phyloP scores from a whole-genome alignment of 441 rosid species.

The Aquilaria agallochum region DNA sequence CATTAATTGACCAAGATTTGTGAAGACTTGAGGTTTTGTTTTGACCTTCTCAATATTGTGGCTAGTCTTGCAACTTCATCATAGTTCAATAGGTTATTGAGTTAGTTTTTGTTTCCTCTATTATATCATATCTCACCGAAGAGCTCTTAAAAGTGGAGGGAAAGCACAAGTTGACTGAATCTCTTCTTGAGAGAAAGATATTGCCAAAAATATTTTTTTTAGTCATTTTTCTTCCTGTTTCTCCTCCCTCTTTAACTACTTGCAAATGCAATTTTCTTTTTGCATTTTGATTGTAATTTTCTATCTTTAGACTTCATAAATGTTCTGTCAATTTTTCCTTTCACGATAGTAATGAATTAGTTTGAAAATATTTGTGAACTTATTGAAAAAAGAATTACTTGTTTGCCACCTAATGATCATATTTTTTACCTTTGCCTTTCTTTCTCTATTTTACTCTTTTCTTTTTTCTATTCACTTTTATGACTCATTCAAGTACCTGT shows the following conservation, averaged over 20 bases:
- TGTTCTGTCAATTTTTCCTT: too few species aligned
- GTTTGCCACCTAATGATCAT: too few species aligned
- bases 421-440: too few species aligned
- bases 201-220: constrained; percentile 6
- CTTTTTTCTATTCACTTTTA: too few species aligned
- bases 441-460: too few species aligned
- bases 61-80: background rate
- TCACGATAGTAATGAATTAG: too few species aligned
- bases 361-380: too few species aligned
- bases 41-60: background rate
- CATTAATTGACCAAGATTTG: background rate
- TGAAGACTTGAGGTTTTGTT: background rate
- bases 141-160: constrained; percentile 67
- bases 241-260: background rate
- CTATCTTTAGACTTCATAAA: too few species aligned
- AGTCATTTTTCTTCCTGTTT: background rate
- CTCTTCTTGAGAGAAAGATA: constrained; percentile 77
- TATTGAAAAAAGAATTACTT: too few species aligned
- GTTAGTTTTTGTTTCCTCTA: constrained; percentile 10
- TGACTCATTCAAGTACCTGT: too few species aligned
- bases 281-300: too few species aligned
- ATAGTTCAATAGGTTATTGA: constrained; percentile 15
- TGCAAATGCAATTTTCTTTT: constrained; percentile 7
- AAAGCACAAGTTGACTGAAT: constrained; percentile 22
- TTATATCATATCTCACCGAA: constrained; percentile 65